Conservation (phyloP, 331 rosid genomes). For the Cydonia oblonga region DNA sequence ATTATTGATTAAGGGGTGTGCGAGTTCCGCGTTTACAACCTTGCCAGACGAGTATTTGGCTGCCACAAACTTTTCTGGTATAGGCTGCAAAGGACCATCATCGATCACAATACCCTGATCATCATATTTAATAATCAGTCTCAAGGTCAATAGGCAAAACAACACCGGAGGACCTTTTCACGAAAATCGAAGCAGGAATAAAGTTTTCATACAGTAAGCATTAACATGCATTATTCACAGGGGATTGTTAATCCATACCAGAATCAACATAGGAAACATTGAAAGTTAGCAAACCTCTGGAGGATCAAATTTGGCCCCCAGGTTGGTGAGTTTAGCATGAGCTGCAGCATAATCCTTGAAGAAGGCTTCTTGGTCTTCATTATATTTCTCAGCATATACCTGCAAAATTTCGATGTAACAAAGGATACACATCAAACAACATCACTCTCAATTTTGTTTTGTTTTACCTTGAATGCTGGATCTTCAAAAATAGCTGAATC, state of each 20-base stretch:
- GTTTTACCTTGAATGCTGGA: conserved; percentile 73
- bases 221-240: background rate
- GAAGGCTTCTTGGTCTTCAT: conserved; percentile 75
- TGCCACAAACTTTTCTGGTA: conserved; percentile 68
- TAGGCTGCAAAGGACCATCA: conserved; percentile 36
- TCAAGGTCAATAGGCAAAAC: background rate
- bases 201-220: background rate
- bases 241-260: background rate
- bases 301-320: conserved; percentile 91
- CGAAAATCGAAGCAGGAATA: background rate
- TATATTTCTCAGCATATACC: conserved; percentile 91
- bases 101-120: conserved; percentile 64
- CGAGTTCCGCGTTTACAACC: conserved; percentile 33
- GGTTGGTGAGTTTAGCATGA: conserved; percentile 90
- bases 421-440: background rate
- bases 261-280: background rate
- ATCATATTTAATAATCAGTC: conserved; percentile 6
- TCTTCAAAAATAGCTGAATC: conserved; percentile 92
- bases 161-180: too few relatives aligned
- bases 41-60: conserved; percentile 69
- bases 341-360: conserved; percentile 98
- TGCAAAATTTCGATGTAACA: conserved; percentile 10
- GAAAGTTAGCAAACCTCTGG: conserved; percentile 60
- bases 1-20: background rate
- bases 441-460: background rate